phyloP scores from a whole-genome alignment of 805 yeast species.

The Lachancea waltii region DNA sequence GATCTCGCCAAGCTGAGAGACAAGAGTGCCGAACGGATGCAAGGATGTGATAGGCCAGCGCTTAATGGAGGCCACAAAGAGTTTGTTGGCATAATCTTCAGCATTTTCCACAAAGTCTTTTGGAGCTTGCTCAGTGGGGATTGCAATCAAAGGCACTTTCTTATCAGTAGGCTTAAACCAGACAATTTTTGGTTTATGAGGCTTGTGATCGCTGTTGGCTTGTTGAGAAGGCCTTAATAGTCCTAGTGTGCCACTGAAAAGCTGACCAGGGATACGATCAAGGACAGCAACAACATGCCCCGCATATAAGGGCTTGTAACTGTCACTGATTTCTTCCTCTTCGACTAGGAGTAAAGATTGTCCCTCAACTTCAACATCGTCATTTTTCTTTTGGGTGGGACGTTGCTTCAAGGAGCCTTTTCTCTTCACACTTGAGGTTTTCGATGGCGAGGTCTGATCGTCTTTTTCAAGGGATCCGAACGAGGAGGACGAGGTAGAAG shows the following conservation, averaged over 20 bases:
- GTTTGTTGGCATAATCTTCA: slow-evolving; percentile 68
- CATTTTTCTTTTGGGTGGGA: slow-evolving; percentile 95
- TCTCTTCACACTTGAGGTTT: slow-evolving; percentile 41
- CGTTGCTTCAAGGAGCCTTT: slow-evolving; percentile 89
- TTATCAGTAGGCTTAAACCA: slow-evolving; percentile 99
- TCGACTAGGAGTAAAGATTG: slow-evolving; percentile 86
- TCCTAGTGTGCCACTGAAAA: slow-evolving; percentile 91
- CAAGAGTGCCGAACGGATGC: slow-evolving; percentile 94
- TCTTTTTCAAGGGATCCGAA: slow-evolving; percentile 29
- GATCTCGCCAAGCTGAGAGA: slow-evolving; percentile 77
- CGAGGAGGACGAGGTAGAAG: slow-evolving; percentile 28
- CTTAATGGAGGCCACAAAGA: slow-evolving; percentile 91
- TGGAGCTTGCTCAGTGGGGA: slow-evolving; percentile 98
- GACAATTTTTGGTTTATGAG: slow-evolving; percentile 82
- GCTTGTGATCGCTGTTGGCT: slow-evolving; percentile 55
- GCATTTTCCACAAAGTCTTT: slow-evolving; percentile 90
- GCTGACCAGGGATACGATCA: slow-evolving; percentile 94
- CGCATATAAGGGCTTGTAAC: slow-evolving; percentile 87
- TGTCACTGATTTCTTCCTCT: slow-evolving; percentile 93
- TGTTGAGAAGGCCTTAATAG: slow-evolving; percentile 93
- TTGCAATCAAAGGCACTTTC: slow-evolving; percentile 94
- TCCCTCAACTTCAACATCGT: slow-evolving; percentile 98
- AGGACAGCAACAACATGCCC: slow-evolving; percentile 98
- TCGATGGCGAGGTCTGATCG: slow-evolving; percentile 36
- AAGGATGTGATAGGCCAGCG: slow-evolving; percentile 99